These are phyloP conservation scores for Ophiostoma fasciatum DNA, from an alignment of 2,329 filamentous ascomycete species.

Conservation along the genomic window DNA sequence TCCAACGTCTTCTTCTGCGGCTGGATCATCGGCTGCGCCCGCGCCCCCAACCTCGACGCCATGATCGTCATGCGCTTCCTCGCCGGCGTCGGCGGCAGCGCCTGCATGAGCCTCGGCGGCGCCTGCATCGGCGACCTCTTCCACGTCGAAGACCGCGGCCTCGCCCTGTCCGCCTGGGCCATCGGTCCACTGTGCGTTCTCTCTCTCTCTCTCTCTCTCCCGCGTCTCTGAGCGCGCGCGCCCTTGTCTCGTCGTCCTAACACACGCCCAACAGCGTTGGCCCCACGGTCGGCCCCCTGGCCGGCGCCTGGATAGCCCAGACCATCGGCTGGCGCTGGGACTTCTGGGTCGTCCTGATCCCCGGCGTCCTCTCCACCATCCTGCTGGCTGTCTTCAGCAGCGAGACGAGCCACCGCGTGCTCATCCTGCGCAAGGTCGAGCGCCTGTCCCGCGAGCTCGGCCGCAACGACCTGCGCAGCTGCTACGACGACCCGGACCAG, in stretches of 20 bases:
- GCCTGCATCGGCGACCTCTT: slow-evolving; percentile 10
- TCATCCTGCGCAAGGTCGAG: slow-evolving; percentile 33
- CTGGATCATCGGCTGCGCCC: slow-evolving; percentile 52
- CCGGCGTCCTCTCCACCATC: slow-evolving; percentile 20
- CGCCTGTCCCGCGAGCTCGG: slow-evolving; percentile 30
- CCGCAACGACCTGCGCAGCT: slow-evolving; percentile 29
- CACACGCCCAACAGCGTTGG: slow-evolving; percentile 13
- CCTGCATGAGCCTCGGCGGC: slow-evolving; percentile 11
- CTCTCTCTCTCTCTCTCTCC: background rate
- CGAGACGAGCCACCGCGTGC: slow-evolving; percentile 34
- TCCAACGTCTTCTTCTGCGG: slow-evolving; percentile 50
- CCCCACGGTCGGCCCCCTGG: slow-evolving; percentile 30
- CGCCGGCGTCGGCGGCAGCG: slow-evolving; percentile 11
- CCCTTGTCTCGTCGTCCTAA: background rate
- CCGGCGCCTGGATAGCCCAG: slow-evolving; percentile 33
- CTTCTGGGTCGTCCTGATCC: slow-evolving; percentile 36
- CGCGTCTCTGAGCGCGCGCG: background rate
- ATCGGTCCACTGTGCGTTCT: slow-evolving; percentile 15
- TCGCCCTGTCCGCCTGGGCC: slow-evolving; percentile 36
- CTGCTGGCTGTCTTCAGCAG: slow-evolving; percentile 26
- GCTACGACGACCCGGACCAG: slow-evolving; percentile 20
- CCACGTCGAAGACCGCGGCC: slow-evolving; percentile 36
- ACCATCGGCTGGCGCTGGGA: slow-evolving; percentile 25
- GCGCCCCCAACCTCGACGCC: slow-evolving; percentile 35
- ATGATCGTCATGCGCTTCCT: slow-evolving; percentile 15